Percentiles rank a stretch among this genome's conserved stretches.
Conservation (phyloP, 1,284 basidiomycete genomes). For the Calocybe gambosa region DNA sequence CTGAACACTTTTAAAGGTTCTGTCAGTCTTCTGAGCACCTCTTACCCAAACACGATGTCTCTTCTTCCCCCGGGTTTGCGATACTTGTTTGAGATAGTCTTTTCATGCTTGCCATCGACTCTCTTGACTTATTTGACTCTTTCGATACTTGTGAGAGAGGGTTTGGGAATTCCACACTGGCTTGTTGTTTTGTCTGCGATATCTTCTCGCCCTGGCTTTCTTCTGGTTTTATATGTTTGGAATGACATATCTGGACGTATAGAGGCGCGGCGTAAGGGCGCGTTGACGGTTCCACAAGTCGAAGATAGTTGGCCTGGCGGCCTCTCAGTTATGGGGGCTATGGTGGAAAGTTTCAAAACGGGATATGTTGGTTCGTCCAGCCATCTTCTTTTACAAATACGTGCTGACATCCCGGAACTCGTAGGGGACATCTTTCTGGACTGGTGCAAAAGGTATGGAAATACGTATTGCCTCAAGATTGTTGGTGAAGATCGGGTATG, state of each 20-base stretch:
- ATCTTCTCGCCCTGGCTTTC: conserved; percentile 17
- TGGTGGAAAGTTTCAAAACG: conserved; percentile 21
- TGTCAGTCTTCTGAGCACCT: neutral
- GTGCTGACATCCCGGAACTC: neutral
- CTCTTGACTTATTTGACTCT: conserved; percentile 7
- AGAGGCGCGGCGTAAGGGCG: conserved; percentile 24
- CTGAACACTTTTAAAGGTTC: neutral
- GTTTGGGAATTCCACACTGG: conserved; percentile 16
- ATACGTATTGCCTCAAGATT: conserved; percentile 12
- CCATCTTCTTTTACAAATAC: neutral
- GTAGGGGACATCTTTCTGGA: conserved; percentile 10
- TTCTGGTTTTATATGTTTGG: conserved; percentile 17
- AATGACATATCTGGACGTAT: conserved; percentile 15
- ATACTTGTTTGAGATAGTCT: conserved; percentile 10
- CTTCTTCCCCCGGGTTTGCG: conserved; percentile 14
- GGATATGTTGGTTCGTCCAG: conserved; percentile 26
- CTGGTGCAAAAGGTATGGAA: conserved; percentile 13
- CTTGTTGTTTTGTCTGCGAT: conserved; percentile 17
- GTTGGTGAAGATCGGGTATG: conserved; percentile 13
- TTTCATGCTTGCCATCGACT: conserved; percentile 5
- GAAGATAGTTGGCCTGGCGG: conserved; percentile 21
- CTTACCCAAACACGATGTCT: neutral
- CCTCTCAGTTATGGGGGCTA: conserved; percentile 18
- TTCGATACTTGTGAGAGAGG: conserved; percentile 2
- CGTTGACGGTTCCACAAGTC: conserved; percentile 26